Conservation (phyloP, 1,284 basidiomycete genomes). For the Pholiota adiposa region DNA sequence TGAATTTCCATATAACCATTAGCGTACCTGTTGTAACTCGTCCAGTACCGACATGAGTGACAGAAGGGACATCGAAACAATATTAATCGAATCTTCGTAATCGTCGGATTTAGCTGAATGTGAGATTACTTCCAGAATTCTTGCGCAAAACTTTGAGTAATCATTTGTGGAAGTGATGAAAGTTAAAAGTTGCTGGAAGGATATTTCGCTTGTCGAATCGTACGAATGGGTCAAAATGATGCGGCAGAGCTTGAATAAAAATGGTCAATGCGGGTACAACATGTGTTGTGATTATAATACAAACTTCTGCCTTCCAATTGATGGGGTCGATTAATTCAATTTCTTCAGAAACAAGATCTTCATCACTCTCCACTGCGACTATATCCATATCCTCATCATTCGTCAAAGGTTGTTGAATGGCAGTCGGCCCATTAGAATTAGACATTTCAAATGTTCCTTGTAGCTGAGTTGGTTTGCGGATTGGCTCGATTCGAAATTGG, state of each 20-base stretch:
- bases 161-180: conserved; percentile 28
- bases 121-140: conserved; percentile 55
- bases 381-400: conserved; percentile 28
- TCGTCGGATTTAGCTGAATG: conserved; percentile 38
- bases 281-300: conserved; percentile 10
- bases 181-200: conserved; percentile 61
- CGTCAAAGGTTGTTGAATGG: background rate
- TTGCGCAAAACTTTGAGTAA: conserved; percentile 47
- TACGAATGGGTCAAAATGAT: conserved; percentile 61
- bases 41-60: conserved; percentile 41
- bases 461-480: conserved; percentile 2
- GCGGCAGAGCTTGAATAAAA: conserved; percentile 51
- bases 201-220: conserved; percentile 41
- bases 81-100: conserved; percentile 34
- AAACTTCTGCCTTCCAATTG: conserved; percentile 62
- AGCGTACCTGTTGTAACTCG: conserved; percentile 45
- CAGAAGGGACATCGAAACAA: conserved; percentile 41
- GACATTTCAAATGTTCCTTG: background rate
- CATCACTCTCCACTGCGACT: conserved; percentile 29
- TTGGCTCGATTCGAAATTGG: conserved; percentile 6
- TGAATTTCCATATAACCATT: conserved; percentile 3
- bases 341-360: conserved; percentile 32
- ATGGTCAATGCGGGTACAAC: background rate
- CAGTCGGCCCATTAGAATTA: conserved; percentile 1
- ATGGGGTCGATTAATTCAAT: conserved; percentile 39